Evolutionary conservation across 139 green algal genomes (phyloP).

Genomic region (Diplosphaera chodatii): DNA sequence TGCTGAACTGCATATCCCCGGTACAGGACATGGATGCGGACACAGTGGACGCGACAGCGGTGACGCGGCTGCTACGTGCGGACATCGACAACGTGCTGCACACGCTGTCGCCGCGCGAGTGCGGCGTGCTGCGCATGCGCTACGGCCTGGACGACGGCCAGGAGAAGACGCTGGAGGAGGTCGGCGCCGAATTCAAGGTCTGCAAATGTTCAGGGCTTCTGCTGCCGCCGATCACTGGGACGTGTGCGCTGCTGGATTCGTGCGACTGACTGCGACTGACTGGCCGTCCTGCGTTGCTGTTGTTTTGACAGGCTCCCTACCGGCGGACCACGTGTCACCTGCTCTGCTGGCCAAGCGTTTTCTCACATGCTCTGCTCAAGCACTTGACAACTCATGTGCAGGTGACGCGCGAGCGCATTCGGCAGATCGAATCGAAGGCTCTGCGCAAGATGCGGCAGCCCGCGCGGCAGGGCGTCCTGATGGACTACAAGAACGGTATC

Average conservation of each 20-base stretch:
- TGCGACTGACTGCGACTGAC: too few species aligned
- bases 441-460: slow-evolving; percentile 55
- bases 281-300: too few species aligned
- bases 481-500: background rate
- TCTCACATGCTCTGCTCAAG: too few species aligned
- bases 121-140: slow-evolving; percentile 66
- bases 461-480: slow-evolving; percentile 11
- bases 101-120: slow-evolving; percentile 56
- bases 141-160: slow-evolving; percentile 61
- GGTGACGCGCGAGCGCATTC: slow-evolving; percentile 77
- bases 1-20: too few species aligned
- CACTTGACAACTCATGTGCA: too few species aligned
- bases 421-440: slow-evolving; percentile 81
- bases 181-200: slow-evolving; percentile 37
- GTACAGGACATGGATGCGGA: slow-evolving; percentile 11
- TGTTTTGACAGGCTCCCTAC: too few species aligned
- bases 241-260: too few species aligned
- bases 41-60: slow-evolving; percentile 12
- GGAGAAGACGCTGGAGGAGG: slow-evolving; percentile 48
- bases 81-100: slow-evolving; percentile 49
- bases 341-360: too few species aligned
- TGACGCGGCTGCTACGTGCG: slow-evolving; percentile 14
- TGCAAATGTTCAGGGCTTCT: too few species aligned
- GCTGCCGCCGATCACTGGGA: too few species aligned
- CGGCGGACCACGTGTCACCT: too few species aligned